phyloP scores from a whole-genome alignment of 495 filamentous ascomycete genomes.

The Acidiella bohemica region DNA sequence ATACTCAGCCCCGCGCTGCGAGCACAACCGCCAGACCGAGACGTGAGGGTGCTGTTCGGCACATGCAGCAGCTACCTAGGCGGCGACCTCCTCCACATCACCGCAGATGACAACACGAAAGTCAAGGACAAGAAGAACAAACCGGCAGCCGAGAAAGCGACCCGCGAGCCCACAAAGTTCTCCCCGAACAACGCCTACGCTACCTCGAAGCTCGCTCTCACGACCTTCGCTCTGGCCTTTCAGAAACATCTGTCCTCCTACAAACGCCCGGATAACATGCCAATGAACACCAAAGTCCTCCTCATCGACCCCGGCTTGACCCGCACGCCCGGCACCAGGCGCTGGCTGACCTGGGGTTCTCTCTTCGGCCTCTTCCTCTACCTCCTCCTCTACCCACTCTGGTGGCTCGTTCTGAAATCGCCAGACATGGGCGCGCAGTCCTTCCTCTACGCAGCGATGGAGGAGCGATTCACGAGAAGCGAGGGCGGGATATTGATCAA shows the following conservation, averaged over 20 bases:
- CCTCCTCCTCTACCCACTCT: conserved; percentile 59
- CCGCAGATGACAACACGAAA: background rate
- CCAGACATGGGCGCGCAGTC: conserved; percentile 72
- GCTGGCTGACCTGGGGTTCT: conserved; percentile 73
- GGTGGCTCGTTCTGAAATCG: conserved; percentile 81
- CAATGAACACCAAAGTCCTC: conserved; percentile 65
- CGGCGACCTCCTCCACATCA: conserved; percentile 35
- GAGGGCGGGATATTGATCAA: conserved; percentile 62
- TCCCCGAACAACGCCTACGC: conserved; percentile 46
- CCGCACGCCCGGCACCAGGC: conserved; percentile 72
- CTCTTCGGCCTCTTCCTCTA: conserved; percentile 73
- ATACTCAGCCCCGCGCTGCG: conserved; percentile 78
- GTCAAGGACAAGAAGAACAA: conserved; percentile 1
- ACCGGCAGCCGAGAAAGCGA: background rate
- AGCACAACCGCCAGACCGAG: conserved; percentile 82
- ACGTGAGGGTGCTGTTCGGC: conserved; percentile 75
- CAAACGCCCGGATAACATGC: conserved; percentile 65
- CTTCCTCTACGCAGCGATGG: conserved; percentile 75
- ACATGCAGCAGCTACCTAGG: conserved; percentile 78
- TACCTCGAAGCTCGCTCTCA: conserved; percentile 77
- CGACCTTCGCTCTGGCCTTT: conserved; percentile 73
- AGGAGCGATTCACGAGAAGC: conserved; percentile 38
- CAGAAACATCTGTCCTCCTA: conserved; percentile 78
- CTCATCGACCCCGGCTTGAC: conserved; percentile 74
- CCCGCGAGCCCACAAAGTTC: conserved; percentile 15